These are phyloP conservation scores for Drechslerella stenobrocha DNA, from an alignment of 2,329 filamentous ascomycete genomes.

Conservation along the genomic window DNA sequence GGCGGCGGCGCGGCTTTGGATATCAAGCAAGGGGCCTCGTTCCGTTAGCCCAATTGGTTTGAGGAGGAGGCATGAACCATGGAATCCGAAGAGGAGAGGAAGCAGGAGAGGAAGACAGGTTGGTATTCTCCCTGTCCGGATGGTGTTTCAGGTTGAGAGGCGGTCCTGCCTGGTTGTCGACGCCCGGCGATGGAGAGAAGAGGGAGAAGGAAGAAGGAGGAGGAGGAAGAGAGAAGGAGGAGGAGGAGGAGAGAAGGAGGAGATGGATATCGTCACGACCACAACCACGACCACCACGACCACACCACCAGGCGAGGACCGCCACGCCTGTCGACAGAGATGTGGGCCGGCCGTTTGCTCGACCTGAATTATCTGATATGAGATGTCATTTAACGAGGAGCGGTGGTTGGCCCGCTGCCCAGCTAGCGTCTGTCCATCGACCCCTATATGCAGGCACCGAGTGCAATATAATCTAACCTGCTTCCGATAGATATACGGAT, in stretches of 20 bases:
- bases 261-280: background rate
- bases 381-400: background rate
- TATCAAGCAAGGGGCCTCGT: slow-evolving; percentile 8
- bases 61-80: background rate
- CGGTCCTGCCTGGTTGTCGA: slow-evolving; percentile 4
- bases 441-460: slow-evolving; percentile 47
- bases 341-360: slow-evolving; percentile 7
- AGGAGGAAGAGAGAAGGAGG: background rate
- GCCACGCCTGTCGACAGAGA: too few relatives aligned
- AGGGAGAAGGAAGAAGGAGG: background rate
- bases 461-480: slow-evolving; percentile 4
- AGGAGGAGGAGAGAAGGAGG: background rate
- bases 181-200: background rate
- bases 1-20: background rate
- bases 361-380: background rate
- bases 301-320: too few relatives aligned
- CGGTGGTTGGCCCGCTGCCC: background rate
- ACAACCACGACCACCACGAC: too few relatives aligned
- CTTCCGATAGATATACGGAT: too few relatives aligned
- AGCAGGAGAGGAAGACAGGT: background rate
- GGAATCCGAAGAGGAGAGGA: background rate
- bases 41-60: background rate
- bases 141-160: slow-evolving; percentile 48
- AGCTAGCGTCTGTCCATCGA: slow-evolving; percentile 7
- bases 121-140: slow-evolving; percentile 2